Base-by-base conservation (phyloP, 1,139 yeast genomes). In the Meyerozyma sp. region DNA sequence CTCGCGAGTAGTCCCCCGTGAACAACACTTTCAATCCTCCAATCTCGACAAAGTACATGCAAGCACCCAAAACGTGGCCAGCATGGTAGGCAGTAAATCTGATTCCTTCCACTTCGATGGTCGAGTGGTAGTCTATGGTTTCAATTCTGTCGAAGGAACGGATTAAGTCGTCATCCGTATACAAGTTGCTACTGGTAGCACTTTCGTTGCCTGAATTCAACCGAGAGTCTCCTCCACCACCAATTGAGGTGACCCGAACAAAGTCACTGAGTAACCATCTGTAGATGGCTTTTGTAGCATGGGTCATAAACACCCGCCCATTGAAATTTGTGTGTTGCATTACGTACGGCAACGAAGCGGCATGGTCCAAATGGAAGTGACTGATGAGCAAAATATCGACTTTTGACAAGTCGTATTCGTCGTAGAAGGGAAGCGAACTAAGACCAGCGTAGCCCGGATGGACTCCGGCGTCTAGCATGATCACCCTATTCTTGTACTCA, bases 11-110 rank as follows among this genome's bases (percentile, higher is more conserved):
- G 62, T 93, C 99, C 42, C 99, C 99, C 0, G 99, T 93, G 61
- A 91, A 93, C 43, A 94, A 65, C 1, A 90, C 75, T 53, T 89
- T 87, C 48, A 93, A 70, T 0, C 98, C 98, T 8, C 96, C 97
- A 55, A 94, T 85, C 62, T 93, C 99, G 41, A 93, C 79, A 53
- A 93, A 83, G 61, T 84, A 93, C 98, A 93, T 93, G 32, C 98
- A 97, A 11, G 98, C 98, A 42, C 99, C 99, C 42, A 93, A 72
- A 16, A 93, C 99, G 73, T 93, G 99, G 13, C 99, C 99, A 4
- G 98, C 99, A 66, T 93, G 98, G 62, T 85, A 94, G 4, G 98
- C 98, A 1, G 98, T 94, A 67, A 93, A 93, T 57, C 95, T 75
- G 46, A 94, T 84, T 42, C 98, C 98, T 45, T 85, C 94, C 36